Percentiles rank a stretch among this genome's conserved stretches.
These are phyloP conservation scores for Hexamita inflata DNA, from an alignment of 208 protist genomes.

Conservation along the genomic window DNA sequence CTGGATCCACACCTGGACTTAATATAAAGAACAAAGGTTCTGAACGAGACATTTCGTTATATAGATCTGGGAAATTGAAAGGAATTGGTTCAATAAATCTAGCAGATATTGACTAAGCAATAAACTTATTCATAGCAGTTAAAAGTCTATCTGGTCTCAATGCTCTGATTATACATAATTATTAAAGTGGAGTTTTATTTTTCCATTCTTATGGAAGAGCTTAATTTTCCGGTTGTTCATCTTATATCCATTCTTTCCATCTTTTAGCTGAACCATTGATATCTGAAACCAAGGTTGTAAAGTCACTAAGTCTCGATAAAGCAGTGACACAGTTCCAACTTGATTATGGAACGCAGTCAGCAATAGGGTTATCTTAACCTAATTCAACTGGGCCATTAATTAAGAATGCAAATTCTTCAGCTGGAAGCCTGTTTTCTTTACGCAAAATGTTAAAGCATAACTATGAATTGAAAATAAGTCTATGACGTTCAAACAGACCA, in stretches of 20 bases:
- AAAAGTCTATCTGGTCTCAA: slow-evolving; percentile 79
- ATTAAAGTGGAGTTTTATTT: slow-evolving; percentile 76
- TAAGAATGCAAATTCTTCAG: slow-evolving; percentile 73
- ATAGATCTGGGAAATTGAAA: slow-evolving; percentile 73
- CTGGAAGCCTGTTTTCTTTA: slow-evolving; percentile 52
- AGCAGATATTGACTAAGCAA: slow-evolving; percentile 67
- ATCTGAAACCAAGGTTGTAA: slow-evolving; percentile 52
- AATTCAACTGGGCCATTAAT: slow-evolving; percentile 54
- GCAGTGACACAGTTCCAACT: slow-evolving; percentile 45
- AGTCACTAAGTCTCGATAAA: slow-evolving; percentile 47
- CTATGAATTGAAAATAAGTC: slow-evolving; percentile 85
- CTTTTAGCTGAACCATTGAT: slow-evolving; percentile 54
- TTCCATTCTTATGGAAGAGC: slow-evolving; percentile 63
- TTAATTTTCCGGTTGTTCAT: slow-evolving; percentile 54
- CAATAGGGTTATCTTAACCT: slow-evolving; percentile 45
- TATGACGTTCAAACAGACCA: slow-evolving; percentile 91
- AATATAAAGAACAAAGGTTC: slow-evolving; percentile 96
- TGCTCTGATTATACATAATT: slow-evolving; percentile 72
- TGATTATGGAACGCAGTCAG: slow-evolving; percentile 47
- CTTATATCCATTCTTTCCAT: slow-evolving; percentile 56
- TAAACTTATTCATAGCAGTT: slow-evolving; percentile 71
- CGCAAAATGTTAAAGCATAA: slow-evolving; percentile 74
- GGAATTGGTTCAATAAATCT: slow-evolving; percentile 69
- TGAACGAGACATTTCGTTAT: slow-evolving; percentile 67
- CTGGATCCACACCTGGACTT: slow-evolving; percentile 87